These are phyloP conservation scores for Skeletonema marinoi DNA, from an alignment of 108 stramenopile genomes.

Conservation along the genomic window DNA sequence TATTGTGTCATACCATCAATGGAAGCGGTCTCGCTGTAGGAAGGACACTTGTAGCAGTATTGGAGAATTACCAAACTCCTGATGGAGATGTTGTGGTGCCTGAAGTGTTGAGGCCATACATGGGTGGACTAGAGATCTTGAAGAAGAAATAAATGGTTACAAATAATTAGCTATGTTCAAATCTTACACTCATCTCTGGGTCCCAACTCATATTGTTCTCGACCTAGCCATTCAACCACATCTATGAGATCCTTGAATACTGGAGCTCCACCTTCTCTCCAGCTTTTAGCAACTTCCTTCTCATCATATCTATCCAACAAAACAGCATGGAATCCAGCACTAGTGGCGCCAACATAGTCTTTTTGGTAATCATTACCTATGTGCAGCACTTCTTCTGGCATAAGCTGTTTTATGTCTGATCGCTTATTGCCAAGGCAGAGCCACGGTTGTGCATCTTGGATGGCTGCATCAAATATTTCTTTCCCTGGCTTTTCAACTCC, in stretches of 20 bases:
- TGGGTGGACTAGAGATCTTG: constrained; percentile 85
- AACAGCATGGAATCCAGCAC: constrained; percentile 64
- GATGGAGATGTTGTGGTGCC: constrained; percentile 91
- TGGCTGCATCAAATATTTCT: constrained; percentile 57
- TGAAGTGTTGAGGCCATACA: constrained; percentile 91
- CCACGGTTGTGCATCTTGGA: constrained; percentile 54
- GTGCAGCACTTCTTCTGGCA: constrained; percentile 51
- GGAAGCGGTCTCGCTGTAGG: constrained; percentile 98
- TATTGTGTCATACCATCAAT: constrained; percentile 96
- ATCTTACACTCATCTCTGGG: constrained; percentile 13
- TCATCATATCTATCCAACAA: constrained; percentile 70
- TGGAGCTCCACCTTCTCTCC: constrained; percentile 63
- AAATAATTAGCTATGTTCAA: neutral
- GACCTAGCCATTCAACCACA: constrained; percentile 69
- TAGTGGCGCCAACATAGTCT: constrained; percentile 70
- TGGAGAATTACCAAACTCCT: constrained; percentile 96
- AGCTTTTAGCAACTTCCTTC: constrained; percentile 56
- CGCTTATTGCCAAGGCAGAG: constrained; percentile 17
- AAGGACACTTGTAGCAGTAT: constrained; percentile 93
- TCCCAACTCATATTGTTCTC: constrained; percentile 31
- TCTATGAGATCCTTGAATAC: constrained; percentile 75
- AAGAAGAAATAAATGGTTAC: constrained; percentile 22
- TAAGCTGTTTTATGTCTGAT: constrained; percentile 9
- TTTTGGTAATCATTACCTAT: constrained; percentile 70
- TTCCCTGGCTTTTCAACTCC: constrained; percentile 62